phyloP scores from a whole-genome alignment of 768 basidiomycete genomes.

The Russula olivacea region DNA sequence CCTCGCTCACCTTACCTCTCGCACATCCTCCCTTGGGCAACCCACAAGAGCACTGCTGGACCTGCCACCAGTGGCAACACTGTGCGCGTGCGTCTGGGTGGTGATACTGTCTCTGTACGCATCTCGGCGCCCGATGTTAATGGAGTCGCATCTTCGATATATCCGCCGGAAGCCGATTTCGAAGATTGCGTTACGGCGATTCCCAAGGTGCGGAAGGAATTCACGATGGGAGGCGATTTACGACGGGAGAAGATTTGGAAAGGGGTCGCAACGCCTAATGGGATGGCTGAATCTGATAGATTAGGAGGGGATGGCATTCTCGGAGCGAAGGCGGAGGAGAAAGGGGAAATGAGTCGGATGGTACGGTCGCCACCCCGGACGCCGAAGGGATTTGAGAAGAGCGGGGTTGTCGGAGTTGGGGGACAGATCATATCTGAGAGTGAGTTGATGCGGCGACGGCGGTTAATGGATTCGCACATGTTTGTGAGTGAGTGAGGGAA shows the following conservation, averaged over 20 bases:
- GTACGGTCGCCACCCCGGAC: slow-evolving; percentile 17
- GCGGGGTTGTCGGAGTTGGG: slow-evolving; percentile 46
- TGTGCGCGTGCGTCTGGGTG: not conserved
- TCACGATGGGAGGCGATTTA: slow-evolving; percentile 25
- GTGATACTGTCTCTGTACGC: slow-evolving; percentile 12
- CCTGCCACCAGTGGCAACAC: not conserved
- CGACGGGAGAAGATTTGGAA: slow-evolving; percentile 16
- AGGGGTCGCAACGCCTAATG: slow-evolving; percentile 5
- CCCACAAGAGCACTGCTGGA: not conserved
- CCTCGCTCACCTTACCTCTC: slow-evolving; percentile 15
- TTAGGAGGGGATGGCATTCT: not conserved
- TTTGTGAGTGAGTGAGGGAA: slow-evolving; percentile 32
- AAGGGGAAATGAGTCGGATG: not conserved
- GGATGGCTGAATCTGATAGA: not conserved
- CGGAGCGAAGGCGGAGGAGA: not conserved
- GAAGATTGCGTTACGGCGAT: slow-evolving; percentile 72
- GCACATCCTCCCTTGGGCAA: slow-evolving; percentile 22
- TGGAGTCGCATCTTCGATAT: slow-evolving; percentile 34
- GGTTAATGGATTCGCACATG: slow-evolving; percentile 70
- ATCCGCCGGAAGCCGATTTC: slow-evolving; percentile 53
- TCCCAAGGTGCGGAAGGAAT: slow-evolving; percentile 42
- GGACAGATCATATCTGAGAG: slow-evolving; percentile 72
- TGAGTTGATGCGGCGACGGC: slow-evolving; percentile 71
- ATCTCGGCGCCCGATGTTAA: slow-evolving; percentile 13
- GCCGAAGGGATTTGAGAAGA: slow-evolving; percentile 20